phyloP scores from a whole-genome alignment of 202 grass and related monocot species.

The Thinopyrum obtusiflorum region DNA sequence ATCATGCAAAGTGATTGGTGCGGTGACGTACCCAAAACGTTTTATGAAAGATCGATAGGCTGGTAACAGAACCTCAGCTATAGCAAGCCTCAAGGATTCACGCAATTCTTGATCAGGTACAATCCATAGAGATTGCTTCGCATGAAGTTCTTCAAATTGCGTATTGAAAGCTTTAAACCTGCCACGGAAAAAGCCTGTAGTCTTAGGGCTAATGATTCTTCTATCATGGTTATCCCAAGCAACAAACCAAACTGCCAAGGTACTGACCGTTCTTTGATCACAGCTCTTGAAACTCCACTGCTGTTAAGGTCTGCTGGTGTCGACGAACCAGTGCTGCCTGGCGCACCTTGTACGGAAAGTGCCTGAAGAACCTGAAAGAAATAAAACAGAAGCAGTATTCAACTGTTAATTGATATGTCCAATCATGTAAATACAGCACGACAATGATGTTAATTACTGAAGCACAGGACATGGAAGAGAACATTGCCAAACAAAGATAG shows the following conservation, averaged over 20 bases:
- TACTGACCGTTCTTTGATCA: slow-evolving; percentile 73
- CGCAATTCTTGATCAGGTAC: slow-evolving; percentile 87
- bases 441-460: background rate
- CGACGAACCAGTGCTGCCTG: slow-evolving; percentile 43
- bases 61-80: slow-evolving; percentile 84
- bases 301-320: slow-evolving; percentile 55
- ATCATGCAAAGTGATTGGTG: background rate
- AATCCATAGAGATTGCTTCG: slow-evolving; percentile 82
- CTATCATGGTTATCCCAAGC: background rate
- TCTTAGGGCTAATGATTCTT: slow-evolving; percentile 4
- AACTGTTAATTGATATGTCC: background rate
- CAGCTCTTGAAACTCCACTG: slow-evolving; percentile 76
- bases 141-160: slow-evolving; percentile 88
- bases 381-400: slow-evolving; percentile 23
- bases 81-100: slow-evolving; percentile 86
- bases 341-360: slow-evolving; percentile 76
- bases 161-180: slow-evolving; percentile 92
- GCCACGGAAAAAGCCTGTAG: slow-evolving; percentile 5
- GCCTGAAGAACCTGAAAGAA: slow-evolving; percentile 75
- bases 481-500: background rate
- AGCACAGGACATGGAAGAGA: slow-evolving; percentile 16
- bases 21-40: slow-evolving; percentile 69
- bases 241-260: background rate
- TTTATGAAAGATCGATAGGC: slow-evolving; percentile 90
- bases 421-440: slow-evolving; percentile 1